These are phyloP conservation scores for Boletellus ananas DNA, from an alignment of 768 basidiomycete species.

Conservation along the genomic window DNA sequence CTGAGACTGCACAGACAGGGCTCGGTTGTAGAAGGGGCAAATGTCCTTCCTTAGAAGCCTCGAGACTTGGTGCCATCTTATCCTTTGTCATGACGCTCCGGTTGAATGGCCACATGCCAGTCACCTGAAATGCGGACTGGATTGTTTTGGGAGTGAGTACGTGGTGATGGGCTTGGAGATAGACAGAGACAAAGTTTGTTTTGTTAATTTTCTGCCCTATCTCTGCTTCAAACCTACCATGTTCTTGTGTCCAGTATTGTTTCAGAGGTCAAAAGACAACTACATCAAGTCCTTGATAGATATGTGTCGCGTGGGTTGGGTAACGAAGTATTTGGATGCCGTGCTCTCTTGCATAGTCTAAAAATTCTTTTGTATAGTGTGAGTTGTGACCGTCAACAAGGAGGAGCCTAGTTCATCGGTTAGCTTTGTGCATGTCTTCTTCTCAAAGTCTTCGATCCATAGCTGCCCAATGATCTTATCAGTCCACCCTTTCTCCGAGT, in stretches of 20 bases:
- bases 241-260: slow-evolving; percentile 22
- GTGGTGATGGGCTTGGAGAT: not conserved
- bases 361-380: slow-evolving; percentile 37
- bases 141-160: not conserved
- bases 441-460: slow-evolving; percentile 33
- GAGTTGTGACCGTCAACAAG: slow-evolving; percentile 48
- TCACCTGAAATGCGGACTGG: not conserved
- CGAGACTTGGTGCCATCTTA: not conserved
- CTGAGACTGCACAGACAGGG: not conserved
- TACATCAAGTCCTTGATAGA: slow-evolving; percentile 43
- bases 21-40: not conserved
- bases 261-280: slow-evolving; percentile 35
- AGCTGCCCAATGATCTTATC: slow-evolving; percentile 23
- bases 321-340: slow-evolving; percentile 42
- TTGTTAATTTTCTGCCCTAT: slow-evolving; percentile 3
- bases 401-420: slow-evolving; percentile 29
- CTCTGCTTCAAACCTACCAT: not conserved
- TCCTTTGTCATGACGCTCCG: not conserved
- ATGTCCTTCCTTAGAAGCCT: not conserved
- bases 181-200: slow-evolving; percentile 8
- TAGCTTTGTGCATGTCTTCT: slow-evolving; percentile 32
- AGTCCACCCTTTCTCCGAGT: slow-evolving; percentile 28
- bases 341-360: slow-evolving; percentile 34
- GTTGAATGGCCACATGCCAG: slow-evolving; percentile 3
- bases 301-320: slow-evolving; percentile 25